Base-by-base conservation (phyloP, 2,329 filamentous ascomycete species). In the Diaporthe sp. region DNA sequence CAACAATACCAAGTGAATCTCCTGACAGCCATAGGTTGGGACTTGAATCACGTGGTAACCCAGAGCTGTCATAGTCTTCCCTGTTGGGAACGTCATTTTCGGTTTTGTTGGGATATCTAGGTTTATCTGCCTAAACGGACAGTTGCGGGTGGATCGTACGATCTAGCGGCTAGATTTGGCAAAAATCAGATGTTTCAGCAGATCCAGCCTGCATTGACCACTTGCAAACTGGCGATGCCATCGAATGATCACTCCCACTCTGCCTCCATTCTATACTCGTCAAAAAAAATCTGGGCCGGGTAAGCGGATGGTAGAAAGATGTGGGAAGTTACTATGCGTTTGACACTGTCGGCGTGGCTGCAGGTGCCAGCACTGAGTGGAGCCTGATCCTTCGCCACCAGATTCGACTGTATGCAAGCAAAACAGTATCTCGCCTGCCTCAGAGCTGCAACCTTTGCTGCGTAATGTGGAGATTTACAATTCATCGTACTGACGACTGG, bases 171-270 rank as follows among this genome's bases (percentile, higher is more conserved):
- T 4, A 10, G 47, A 28, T 28, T 8, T 70, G 49, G 28, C 31
- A 70, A 70, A 51, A 70, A 39, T 70, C 65, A 53, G 65, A 17
- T 70, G 65, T 70, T 70, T 28, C 65, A 55, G 49, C 65, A 70
- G n/a, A 55, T 22, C 49, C 65, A 31, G 47, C 4, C 65, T 42
- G 65, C 65, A 70, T 39, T 42, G 47, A 13, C 49, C 49, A 70
- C 65, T 55, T 42, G 8, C 47, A 70, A 47, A 28, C 49, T 39
- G 65, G 34, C 65, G 42, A 1, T 6, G 34, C 49, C n/a, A 55
- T 55, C 65, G 65, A 8, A 55, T 31, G 49, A 55, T 39, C 17
- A 10, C 15, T 28, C 7, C n/a, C 65, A 53, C 31, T 31, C 31
- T 31, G 31, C 31, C 31, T 31, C 31, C n/a, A 5, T 55, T 25